Evolutionary conservation across 2,329 filamentous ascomycete species (phyloP), one percentile per base, ranked within the genome.

Genomic region (Trichophyton verrucosum): DNA sequence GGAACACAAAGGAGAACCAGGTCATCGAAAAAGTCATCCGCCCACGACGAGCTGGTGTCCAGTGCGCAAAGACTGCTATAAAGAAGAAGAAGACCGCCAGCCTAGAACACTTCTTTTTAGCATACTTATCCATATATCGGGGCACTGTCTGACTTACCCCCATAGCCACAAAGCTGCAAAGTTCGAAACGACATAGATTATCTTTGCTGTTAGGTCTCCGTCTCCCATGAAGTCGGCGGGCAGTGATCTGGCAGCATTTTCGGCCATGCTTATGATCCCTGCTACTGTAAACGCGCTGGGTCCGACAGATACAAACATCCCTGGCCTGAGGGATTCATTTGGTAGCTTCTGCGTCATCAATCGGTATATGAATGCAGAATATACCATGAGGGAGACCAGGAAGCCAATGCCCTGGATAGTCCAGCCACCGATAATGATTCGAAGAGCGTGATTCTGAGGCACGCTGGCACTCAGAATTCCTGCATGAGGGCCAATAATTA

Each of bases 281-380:
- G 82, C 77, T 17, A 84, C 82, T 0, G 84, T 87, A 70, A 87
- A 87, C 1, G 83, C 88, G 57, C 82, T 85, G 0, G 89, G 89
- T 38, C 89, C 89, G 30, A 94, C 87, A 1, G 83, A 87, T 63
- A 94, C 89, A 70, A 94, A 94, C 84, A 95, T 90, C 67, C 87
- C 89, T 0, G 89, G 89, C 9, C 89, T 82, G 20, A 89, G 80
- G 47, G 81, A 84, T 68, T 92, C 89, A 60, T 82, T 80, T 0
- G 89, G 89, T 0, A 95, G 78, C 68, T 94, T 94, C 68, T 92
- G 87, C 0, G 89, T 92, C 89, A 94, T 94, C 30, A 95, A 80
- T 33, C 89, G 83, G 70, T 94, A 94, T 57, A 95, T 82, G 69
- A 91, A 94, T 57, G 89, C 87, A 0, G 87, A 83, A 64, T 90